Base-by-base conservation (phyloP, 1,139 yeast species). In the Lodderomyces elongisporus region DNA sequence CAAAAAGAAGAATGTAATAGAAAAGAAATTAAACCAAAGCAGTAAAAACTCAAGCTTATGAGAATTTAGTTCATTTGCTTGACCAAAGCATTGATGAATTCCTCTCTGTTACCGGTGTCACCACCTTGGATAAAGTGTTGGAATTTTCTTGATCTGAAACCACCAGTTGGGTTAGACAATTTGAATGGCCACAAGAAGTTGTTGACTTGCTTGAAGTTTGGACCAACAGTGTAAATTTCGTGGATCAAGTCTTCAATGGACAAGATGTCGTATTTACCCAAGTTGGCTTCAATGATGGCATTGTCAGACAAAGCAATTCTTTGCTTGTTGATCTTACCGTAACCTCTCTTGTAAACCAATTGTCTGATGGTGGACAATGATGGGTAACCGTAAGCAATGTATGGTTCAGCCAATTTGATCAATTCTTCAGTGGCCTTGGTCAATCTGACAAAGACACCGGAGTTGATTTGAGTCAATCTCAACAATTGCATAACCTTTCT, bases 161-260 rank as follows among this genome's bases (percentile, higher is more conserved):
- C 98, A 70, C 98, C 98, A 68, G 80, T 79, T 68, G 98, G 98
- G 83, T 87, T 88, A 60, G 97, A 88, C 66, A 91, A 84, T 81
- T 89, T 85, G 95, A 91, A 91, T 74, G 98, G 98, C 96, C 97
- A 91, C 75, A 91, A 79, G 80, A 91, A 91, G 96, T 91, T 91
- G 88, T 87, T 85, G 59, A 88, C 98, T 79, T 91, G 97, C 81
- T 91, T 91, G 89, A 91, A 91, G 91, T 88, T 87, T 69, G 97
- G 96, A 66, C 97, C 97, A 66, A 89, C 96, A 51, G 97, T 84
- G 85, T 77, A 83, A 62, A 91, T 85, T 79, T 91, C 98, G 84
- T 91, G 98, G 72, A 91, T 85, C 74, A 91, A 80, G 70, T 91
- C 98, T 75, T 91, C 98, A 56, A 91, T 69, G 55, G 95, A 89